phyloP scores from a whole-genome alignment of 2,329 filamentous ascomycete species.

The Colletotrichum orbiculare region DNA sequence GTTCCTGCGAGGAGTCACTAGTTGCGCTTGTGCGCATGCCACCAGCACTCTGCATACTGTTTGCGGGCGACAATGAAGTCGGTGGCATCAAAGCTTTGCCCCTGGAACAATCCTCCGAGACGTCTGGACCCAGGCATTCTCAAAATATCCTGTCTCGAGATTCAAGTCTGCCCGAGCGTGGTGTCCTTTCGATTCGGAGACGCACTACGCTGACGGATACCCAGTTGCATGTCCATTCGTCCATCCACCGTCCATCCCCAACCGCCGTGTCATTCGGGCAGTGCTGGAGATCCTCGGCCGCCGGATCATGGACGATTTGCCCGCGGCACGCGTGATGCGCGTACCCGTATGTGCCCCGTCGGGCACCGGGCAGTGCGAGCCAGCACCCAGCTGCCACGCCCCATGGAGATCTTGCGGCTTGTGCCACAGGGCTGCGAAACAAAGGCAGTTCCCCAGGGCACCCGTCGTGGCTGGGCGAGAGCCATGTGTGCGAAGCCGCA shows the following conservation, averaged over 20 bases:
- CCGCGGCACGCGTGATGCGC: constrained; percentile 7
- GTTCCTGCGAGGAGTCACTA: constrained; percentile 1
- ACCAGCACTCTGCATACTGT: constrained; percentile 6
- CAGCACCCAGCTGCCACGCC: constrained; percentile 22
- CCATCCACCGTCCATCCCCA: not conserved
- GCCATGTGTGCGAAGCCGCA: constrained; percentile 25
- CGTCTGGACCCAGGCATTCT: not conserved
- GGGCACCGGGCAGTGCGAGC: not conserved
- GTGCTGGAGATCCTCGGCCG: constrained; percentile 10
- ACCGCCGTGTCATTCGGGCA: not conserved
- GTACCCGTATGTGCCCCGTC: constrained; percentile 16
- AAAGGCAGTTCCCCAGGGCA: constrained; percentile 27
- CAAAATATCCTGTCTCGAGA: not conserved
- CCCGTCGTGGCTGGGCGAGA: constrained; percentile 22
- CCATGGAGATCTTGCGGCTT: constrained; percentile 12
- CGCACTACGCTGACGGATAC: too few relatives aligned
- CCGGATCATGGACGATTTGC: constrained; percentile 5
- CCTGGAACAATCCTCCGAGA: constrained; percentile 4
- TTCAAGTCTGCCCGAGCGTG: not conserved
- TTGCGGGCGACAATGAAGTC: constrained; percentile 7
- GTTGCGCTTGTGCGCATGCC: constrained; percentile 17
- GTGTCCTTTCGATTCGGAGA: too few relatives aligned
- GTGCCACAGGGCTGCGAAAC: constrained; percentile 25
- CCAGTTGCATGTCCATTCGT: too few relatives aligned
- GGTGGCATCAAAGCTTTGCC: not conserved